Evolutionary conservation across 441 rosid species (phyloP), one percentile per base, ranked within the genome.

Genomic region (Bruguiera hainesii): DNA sequence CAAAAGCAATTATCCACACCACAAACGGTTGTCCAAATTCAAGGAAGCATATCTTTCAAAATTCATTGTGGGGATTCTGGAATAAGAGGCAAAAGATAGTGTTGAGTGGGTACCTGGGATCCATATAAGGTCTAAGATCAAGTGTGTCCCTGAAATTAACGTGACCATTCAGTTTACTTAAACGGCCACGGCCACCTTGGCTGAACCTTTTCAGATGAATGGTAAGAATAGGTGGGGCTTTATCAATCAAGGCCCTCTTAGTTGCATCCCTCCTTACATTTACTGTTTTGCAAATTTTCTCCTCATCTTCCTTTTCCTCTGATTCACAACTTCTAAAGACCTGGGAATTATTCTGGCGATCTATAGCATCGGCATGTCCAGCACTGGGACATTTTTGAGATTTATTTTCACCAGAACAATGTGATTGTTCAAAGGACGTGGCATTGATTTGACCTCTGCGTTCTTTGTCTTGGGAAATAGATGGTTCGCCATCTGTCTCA

Each of bases 191-290:
- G 51, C 79, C 74, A 78, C 90, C 99, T 78, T 91, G 99, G 80
- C 86, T 85, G 76, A 95, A 95, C 78, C 99, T 85, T 68, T 95
- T 91, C 68, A 91, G 78, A 81, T 95, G 99, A 71, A 95, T 78
- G 58, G 95, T 89, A 66, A 95, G 75, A 51, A 95, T 77, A 53
- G 88, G 89, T 8, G 99, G 99, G 4, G 84, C 87, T 77, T 87
- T 89, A 78, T 82, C 80, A 62, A 95, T 65, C 48, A 85, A 89
- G 70, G 85, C 88, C 73, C 91, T 86, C 79, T 90, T 95, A 58
- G 82, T 90, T 56, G 99, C 97, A 78, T 87, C 91, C 79, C 98
- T 84, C 86, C 89, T 95, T 67, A 87, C 96, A 53, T 85, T 82
- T 73, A 78, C 61, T 58, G 68, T 79, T 66, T 76, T 72, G 2